Conservation (phyloP, 495 filamentous ascomycete genomes). For the Copromyces sp. region DNA sequence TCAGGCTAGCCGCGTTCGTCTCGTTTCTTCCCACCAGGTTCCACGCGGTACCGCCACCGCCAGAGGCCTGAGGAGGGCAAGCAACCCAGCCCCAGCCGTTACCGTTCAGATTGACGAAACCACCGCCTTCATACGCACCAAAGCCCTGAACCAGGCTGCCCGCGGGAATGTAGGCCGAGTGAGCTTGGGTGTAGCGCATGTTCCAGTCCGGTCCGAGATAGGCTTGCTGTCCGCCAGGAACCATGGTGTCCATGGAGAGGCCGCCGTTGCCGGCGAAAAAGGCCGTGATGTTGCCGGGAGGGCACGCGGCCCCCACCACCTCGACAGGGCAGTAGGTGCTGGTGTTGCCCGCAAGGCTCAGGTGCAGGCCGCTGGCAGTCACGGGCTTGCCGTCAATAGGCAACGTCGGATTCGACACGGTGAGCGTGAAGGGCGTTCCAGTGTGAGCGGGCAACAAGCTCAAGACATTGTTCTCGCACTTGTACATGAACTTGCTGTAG, state of each 20-base stretch:
- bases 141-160: constrained; percentile 40
- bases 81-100: constrained; percentile 28
- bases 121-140: constrained; percentile 23
- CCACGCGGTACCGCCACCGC: constrained; percentile 17
- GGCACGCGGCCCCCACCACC: constrained; percentile 15
- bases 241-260: constrained; percentile 30
- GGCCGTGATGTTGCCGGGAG: constrained; percentile 19
- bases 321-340: constrained; percentile 24
- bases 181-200: constrained; percentile 49
- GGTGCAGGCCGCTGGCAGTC: constrained; percentile 21
- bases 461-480: constrained; percentile 24
- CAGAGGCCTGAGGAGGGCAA: constrained; percentile 19
- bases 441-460: constrained; percentile 22
- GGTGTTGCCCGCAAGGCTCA: constrained; percentile 37
- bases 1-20: constrained; percentile 16
- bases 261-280: constrained; percentile 11
- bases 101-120: constrained; percentile 26
- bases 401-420: constrained; percentile 30
- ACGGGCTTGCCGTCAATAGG: constrained; percentile 35
- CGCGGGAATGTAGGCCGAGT: constrained; percentile 46
- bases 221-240: constrained; percentile 57
- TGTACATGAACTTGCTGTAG: constrained; percentile 30
- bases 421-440: constrained; percentile 29
- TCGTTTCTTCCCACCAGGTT: constrained; percentile 22
- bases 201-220: constrained; percentile 49